Percentiles rank a stretch among this genome's conserved stretches.
Conservation (phyloP, 352 stramenopile genomes). For the Phytophthora citrophthora region DNA sequence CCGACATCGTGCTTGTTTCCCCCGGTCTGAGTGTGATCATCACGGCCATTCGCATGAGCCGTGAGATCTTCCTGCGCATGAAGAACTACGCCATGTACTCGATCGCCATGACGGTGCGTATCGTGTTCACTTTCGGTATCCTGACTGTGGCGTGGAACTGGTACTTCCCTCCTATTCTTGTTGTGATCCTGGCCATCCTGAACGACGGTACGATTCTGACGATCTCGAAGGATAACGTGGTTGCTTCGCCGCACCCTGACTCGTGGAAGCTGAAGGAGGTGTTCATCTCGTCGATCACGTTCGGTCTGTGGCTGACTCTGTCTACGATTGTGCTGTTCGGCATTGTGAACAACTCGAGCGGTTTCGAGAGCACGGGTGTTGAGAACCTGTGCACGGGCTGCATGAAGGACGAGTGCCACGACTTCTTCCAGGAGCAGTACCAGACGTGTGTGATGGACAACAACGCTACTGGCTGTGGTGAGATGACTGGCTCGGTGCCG, state of each 20-base stretch:
- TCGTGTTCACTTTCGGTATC: slow-evolving; percentile 90
- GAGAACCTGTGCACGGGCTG: slow-evolving; percentile 74
- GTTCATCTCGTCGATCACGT: slow-evolving; percentile 72
- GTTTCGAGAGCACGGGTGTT: slow-evolving; percentile 55
- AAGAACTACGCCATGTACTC: slow-evolving; percentile 94
- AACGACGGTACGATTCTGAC: slow-evolving; percentile 91
- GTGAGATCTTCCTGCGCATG: slow-evolving; percentile 92
- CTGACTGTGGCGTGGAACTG: slow-evolving; percentile 90
- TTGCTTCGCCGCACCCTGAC: slow-evolving; percentile 62
- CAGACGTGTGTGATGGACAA: slow-evolving; percentile 51
- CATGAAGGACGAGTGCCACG: slow-evolving; percentile 62
- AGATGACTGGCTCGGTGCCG: slow-evolving; percentile 62
- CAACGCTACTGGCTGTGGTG: slow-evolving; percentile 63
- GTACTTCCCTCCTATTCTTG: slow-evolving; percentile 87
- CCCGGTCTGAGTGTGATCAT: slow-evolving; percentile 90
- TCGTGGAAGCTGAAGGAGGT: slow-evolving; percentile 79
- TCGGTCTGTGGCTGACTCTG: slow-evolving; percentile 70
- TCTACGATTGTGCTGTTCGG: slow-evolving; percentile 71
- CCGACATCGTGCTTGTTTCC: slow-evolving; percentile 90
- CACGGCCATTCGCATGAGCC: slow-evolving; percentile 86
- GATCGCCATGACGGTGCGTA: slow-evolving; percentile 89
- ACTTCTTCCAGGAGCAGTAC: slow-evolving; percentile 64
- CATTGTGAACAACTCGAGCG: slow-evolving; percentile 63
- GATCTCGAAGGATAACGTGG: slow-evolving; percentile 82
- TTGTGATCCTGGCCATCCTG: slow-evolving; percentile 91